Evolutionary conservation across 805 yeast genomes (phyloP).

Genomic region (Metschnikowia kofuensis): DNA sequence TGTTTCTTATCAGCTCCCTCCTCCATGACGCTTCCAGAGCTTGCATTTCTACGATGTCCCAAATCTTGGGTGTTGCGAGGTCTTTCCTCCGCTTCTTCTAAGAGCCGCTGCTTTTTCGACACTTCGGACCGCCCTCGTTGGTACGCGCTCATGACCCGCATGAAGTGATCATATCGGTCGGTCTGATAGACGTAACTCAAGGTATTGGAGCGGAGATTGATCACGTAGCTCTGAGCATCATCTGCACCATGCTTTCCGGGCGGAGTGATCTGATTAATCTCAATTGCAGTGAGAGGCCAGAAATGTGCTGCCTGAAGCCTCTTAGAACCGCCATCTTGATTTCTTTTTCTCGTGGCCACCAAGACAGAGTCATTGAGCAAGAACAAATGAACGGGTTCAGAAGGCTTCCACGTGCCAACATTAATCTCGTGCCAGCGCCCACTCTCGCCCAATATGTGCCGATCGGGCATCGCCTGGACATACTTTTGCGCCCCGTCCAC

Average conservation of each 20-base stretch:
- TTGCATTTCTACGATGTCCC: conserved; percentile 12
- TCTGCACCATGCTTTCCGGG: conserved; percentile 20
- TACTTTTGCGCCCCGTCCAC: conserved; percentile 90
- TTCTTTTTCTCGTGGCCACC: conserved; percentile 59
- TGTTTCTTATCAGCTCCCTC: conserved; percentile 31
- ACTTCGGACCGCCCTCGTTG: conserved; percentile 60
- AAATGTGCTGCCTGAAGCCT: conserved; percentile 69
- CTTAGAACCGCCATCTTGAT: conserved; percentile 27
- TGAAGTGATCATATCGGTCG: conserved; percentile 55
- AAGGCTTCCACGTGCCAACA: conserved; percentile 78
- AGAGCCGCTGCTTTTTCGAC: conserved; percentile 27
- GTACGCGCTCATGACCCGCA: conserved; percentile 51
- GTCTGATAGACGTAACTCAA: conserved; percentile 58
- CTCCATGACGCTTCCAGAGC: conserved; percentile 18
- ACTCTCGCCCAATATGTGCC: conserved; percentile 77
- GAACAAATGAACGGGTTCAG: conserved; percentile 72
- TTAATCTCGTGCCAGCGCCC: conserved; percentile 86
- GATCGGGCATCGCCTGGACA: conserved; percentile 69
- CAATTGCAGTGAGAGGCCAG: conserved; percentile 69
- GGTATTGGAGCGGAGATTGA: conserved; percentile 47
- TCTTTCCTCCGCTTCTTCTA: conserved; percentile 17
- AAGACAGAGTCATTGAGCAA: conserved; percentile 74
- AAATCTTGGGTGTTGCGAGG: conserved; percentile 2
- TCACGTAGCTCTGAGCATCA: conserved; percentile 32
- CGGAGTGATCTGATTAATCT: conserved; percentile 38